A percentile compares a stretch with the other conserved stretches of the same genome.
phyloP scores from a whole-genome alignment of 352 stramenopile genomes.

The Phytophthora crassamura region DNA sequence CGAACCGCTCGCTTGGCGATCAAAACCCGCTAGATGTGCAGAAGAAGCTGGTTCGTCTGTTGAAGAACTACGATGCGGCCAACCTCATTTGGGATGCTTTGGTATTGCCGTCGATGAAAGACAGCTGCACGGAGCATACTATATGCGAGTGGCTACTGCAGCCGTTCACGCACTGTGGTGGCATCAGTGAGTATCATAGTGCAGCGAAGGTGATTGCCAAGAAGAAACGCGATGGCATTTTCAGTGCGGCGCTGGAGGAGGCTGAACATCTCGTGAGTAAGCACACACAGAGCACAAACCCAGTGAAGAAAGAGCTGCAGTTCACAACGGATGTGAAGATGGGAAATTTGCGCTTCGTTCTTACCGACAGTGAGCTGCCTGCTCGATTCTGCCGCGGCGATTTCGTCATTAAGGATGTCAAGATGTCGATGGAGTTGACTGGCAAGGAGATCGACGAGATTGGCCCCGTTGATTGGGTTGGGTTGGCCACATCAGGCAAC shows the following conservation, averaged over 20 bases:
- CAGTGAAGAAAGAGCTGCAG: constrained; percentile 63
- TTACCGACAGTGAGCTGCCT: constrained; percentile 67
- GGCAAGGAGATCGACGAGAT: constrained; percentile 64
- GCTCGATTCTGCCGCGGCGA: constrained; percentile 61
- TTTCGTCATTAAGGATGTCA: constrained; percentile 72
- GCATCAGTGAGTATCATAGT: constrained; percentile 76
- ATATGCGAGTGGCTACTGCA: constrained; percentile 68
- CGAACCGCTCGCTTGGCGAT: constrained; percentile 43
- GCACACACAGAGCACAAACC: constrained; percentile 40
- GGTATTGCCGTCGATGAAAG: constrained; percentile 52
- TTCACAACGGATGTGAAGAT: constrained; percentile 70
- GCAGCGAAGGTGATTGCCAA: constrained; percentile 68
- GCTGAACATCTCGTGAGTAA: constrained; percentile 63
- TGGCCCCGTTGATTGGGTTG: constrained; percentile 56
- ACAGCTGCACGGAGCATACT: constrained; percentile 40
- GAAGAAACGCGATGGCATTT: constrained; percentile 74
- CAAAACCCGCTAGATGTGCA: constrained; percentile 67
- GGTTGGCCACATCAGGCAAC: constrained; percentile 57
- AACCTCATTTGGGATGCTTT: constrained; percentile 68
- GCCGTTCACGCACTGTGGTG: constrained; percentile 67
- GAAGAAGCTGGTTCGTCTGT: constrained; percentile 74
- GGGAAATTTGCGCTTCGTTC: constrained; percentile 65
- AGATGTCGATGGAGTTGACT: constrained; percentile 59
- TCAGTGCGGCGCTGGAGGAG: constrained; percentile 59
- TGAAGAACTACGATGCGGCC: constrained; percentile 77